Percentiles rank a stretch among this genome's conserved stretches.
These are phyloP conservation scores for Boletus vinaceobasis DNA, from an alignment of 768 basidiomycete genomes.

Conservation along the genomic window DNA sequence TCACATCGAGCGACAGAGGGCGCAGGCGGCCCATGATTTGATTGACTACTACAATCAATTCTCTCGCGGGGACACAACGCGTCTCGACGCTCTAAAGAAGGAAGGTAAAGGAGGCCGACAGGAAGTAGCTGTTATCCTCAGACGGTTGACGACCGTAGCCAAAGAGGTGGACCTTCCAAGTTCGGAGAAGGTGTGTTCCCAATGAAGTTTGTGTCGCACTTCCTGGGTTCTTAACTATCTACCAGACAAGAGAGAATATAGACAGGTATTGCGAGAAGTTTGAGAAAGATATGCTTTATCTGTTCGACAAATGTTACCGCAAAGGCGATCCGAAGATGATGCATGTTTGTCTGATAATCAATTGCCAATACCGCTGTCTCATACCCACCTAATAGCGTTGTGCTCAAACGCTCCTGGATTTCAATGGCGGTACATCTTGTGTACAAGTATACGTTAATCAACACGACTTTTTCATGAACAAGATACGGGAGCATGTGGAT, in stretches of 20 bases:
- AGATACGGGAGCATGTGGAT: slow-evolving; percentile 63
- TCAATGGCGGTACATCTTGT: slow-evolving; percentile 95
- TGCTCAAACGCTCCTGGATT: slow-evolving; percentile 93
- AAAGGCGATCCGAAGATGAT: slow-evolving; percentile 99
- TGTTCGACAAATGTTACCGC: slow-evolving; percentile 94
- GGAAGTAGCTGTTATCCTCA: slow-evolving; percentile 82
- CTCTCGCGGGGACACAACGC: slow-evolving; percentile 71
- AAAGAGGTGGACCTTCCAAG: slow-evolving; percentile 89
- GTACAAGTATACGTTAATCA: slow-evolving; percentile 99
- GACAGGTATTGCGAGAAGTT: slow-evolving; percentile 98
- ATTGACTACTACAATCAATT: slow-evolving; percentile 95
- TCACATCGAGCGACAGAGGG: slow-evolving; percentile 86
- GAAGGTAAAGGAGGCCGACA: slow-evolving; percentile 87
- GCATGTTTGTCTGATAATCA: slow-evolving; percentile 59
- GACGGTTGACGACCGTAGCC: slow-evolving; percentile 81
- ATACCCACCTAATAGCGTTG: slow-evolving; percentile 68
- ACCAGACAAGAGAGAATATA: slow-evolving; percentile 82
- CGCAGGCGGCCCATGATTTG: slow-evolving; percentile 90
- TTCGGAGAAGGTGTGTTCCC: slow-evolving; percentile 64
- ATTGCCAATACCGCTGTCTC: slow-evolving; percentile 5
- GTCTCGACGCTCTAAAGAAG: slow-evolving; percentile 73
- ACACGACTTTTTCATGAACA: slow-evolving; percentile 99
- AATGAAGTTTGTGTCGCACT: background rate
- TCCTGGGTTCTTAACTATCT: background rate
- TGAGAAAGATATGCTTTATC: slow-evolving; percentile 95